Evolutionary conservation across 2,329 filamentous ascomycete genomes (phyloP).

Genomic region (Ophiostoma perfectum): DNA sequence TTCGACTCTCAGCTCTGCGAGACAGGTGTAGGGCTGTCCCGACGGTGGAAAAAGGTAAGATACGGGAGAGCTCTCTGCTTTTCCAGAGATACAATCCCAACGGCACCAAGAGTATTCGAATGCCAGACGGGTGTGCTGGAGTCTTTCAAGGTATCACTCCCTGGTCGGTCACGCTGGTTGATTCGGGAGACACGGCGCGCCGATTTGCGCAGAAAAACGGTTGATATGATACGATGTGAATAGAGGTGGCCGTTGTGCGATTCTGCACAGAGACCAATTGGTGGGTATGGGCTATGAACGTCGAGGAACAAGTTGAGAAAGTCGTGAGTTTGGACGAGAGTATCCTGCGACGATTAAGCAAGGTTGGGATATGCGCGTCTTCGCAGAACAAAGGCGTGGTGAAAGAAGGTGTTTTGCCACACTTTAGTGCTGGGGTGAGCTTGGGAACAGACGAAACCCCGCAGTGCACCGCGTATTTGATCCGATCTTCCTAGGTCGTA

Average conservation of each 20-base stretch:
- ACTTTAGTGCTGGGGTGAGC: not conserved
- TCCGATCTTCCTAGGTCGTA: not conserved
- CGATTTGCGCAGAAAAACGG: not conserved
- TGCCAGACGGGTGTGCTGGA: not conserved
- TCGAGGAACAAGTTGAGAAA: not conserved
- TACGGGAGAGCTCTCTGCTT: not conserved
- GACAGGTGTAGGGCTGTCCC: not conserved
- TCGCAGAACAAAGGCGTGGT: not conserved
- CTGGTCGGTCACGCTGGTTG: not conserved
- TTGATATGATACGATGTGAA: too few relatives aligned
- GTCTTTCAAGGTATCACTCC: not conserved
- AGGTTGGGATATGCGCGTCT: too few relatives aligned
- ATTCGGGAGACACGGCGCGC: not conserved
- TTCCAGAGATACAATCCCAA: not conserved
- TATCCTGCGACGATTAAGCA: too few relatives aligned
- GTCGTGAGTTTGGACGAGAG: not conserved
- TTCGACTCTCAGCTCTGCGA: not conserved
- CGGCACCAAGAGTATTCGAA: not conserved
- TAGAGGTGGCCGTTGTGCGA: not conserved
- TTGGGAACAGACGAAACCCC: conserved; percentile 9
- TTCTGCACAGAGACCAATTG: too few relatives aligned
- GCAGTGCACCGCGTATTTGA: not conserved
- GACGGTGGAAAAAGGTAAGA: not conserved
- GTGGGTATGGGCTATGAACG: too few relatives aligned
- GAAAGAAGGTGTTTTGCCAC: conserved; percentile 1